phyloP scores from a whole-genome alignment of 495 filamentous ascomycete species.

The Pyrenula aspistea region DNA sequence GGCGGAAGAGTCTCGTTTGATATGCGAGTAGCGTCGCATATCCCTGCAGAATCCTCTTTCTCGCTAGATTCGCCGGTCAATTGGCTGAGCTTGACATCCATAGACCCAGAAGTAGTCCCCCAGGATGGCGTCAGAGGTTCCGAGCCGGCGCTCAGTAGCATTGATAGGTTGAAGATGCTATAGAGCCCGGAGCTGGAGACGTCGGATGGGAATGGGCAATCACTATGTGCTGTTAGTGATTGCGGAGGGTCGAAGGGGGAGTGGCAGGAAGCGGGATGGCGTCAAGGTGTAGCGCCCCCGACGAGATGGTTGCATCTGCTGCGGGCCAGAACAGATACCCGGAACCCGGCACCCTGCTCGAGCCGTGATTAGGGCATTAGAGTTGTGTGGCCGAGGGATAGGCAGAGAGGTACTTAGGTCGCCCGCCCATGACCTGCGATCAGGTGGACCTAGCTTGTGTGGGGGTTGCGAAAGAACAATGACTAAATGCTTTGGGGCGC shows the following conservation, averaged over 20 bases:
- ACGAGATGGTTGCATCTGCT: neutral
- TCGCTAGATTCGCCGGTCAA: neutral
- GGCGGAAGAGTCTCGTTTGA: neutral
- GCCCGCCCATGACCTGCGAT: too few relatives aligned
- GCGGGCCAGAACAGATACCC: neutral
- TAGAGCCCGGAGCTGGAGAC: too few relatives aligned
- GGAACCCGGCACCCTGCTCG: neutral
- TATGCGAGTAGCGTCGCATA: neutral
- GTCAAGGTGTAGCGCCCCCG: neutral
- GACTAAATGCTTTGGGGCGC: neutral
- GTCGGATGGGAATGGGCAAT: too few relatives aligned
- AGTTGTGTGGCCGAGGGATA: too few relatives aligned
- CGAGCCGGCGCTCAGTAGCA: neutral
- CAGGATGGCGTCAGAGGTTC: neutral
- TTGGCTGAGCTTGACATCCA: neutral
- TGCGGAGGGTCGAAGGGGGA: neutral
- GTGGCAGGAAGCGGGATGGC: neutral
- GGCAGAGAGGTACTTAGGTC: too few relatives aligned
- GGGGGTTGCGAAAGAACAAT: neutral
- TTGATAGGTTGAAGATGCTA: too few relatives aligned
- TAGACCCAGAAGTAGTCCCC: neutral
- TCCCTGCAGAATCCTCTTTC: neutral
- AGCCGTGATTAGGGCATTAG: too few relatives aligned
- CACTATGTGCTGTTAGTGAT: too few relatives aligned
- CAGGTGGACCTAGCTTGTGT: too few relatives aligned